Percentiles rank a stretch among this genome's conserved stretches.
These are phyloP conservation scores for Penicillium psychrofluorescens DNA, from an alignment of 495 filamentous ascomycete species.

Conservation along the genomic window DNA sequence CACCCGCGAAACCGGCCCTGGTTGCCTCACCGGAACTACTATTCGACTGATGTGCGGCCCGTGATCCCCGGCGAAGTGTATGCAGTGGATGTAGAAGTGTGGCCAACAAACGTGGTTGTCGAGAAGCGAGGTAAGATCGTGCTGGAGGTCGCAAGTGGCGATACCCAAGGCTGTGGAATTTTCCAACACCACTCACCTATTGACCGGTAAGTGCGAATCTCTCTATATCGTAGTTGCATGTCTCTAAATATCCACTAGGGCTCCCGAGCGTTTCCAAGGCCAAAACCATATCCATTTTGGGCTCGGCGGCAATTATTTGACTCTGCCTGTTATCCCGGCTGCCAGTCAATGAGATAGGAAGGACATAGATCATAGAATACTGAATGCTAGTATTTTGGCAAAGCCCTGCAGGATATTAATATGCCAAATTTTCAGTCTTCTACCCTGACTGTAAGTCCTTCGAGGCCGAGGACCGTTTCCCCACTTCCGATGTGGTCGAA, in stretches of 20 bases:
- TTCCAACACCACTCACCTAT: conserved; percentile 46
- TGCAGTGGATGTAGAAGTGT: conserved; percentile 57
- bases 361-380: too few species aligned
- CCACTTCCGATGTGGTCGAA: conserved; percentile 26
- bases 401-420: too few species aligned
- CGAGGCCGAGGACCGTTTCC: not conserved
- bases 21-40: conserved; percentile 55
- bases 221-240: not conserved
- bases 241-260: conserved; percentile 10
- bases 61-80: conserved; percentile 53
- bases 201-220: conserved; percentile 27
- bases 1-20: conserved; percentile 42
- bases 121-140: conserved; percentile 42
- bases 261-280: conserved; percentile 40
- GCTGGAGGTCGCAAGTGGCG: conserved; percentile 51
- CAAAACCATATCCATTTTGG: conserved; percentile 52
- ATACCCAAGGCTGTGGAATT: conserved; percentile 55
- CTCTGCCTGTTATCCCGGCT: conserved; percentile 47
- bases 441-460: too few species aligned
- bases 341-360: not conserved
- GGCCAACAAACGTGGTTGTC: conserved; percentile 62
- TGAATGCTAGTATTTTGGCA: too few species aligned
- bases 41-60: conserved; percentile 45
- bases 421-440: too few species aligned
- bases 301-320: conserved; percentile 45